Percentiles rank a stretch among this genome's conserved stretches.
Conservation (phyloP, 148 eudicot species). For the Silene conica region DNA sequence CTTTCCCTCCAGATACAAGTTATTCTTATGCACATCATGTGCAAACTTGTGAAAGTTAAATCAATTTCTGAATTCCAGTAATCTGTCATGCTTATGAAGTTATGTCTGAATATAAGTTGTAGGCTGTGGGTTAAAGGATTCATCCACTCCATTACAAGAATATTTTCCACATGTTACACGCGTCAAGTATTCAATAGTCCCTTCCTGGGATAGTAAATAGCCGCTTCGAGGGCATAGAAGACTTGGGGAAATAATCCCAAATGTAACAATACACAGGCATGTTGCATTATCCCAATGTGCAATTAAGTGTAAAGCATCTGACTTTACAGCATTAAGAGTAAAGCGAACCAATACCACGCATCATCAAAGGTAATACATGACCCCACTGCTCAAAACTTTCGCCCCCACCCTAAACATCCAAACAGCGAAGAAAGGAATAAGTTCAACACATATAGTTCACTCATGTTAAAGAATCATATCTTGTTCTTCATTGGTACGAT, state of each 20-base stretch:
- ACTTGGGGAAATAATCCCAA: background rate
- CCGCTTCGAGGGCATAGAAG: constrained; percentile 11
- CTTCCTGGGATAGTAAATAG: constrained; percentile 10
- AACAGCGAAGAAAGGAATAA: background rate
- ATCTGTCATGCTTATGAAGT: background rate
- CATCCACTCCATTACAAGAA: background rate
- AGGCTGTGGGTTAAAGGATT: background rate
- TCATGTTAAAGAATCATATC: background rate
- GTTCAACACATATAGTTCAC: background rate
- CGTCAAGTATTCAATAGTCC: constrained; percentile 5
- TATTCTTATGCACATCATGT: constrained; percentile 1
- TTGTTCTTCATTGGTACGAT: background rate
- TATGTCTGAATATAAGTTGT: background rate
- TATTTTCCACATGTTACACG: background rate
- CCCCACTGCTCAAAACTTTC: background rate
- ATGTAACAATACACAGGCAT: background rate
- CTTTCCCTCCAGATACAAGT: constrained; percentile 11
- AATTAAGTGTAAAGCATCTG: constrained; percentile 10
- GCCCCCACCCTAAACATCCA: constrained; percentile 7
- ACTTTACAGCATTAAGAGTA: background rate
- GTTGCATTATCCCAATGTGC: constrained; percentile 7
- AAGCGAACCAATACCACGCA: background rate
- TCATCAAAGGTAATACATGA: background rate
- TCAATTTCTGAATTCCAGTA: constrained; percentile 6
- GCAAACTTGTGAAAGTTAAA: constrained; percentile 5